These are phyloP conservation scores for Psidium guajava DNA, from an alignment of 345 rosid genomes.

Conservation along the genomic window DNA sequence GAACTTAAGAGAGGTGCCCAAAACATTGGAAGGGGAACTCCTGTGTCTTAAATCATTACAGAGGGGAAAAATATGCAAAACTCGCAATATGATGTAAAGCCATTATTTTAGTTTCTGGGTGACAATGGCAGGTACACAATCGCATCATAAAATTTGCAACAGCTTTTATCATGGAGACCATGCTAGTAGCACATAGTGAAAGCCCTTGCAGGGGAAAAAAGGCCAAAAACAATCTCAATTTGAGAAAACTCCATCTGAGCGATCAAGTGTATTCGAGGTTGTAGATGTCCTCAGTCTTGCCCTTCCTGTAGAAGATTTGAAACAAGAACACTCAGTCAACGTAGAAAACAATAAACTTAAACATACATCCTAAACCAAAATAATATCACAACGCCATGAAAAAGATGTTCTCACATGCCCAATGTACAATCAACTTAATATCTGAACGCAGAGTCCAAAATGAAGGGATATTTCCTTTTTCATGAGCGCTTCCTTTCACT, in stretches of 20 bases:
- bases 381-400: not conserved
- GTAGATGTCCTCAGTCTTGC: slow-evolving; percentile 14
- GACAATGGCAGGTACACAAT: not conserved
- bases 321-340: not conserved
- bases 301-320: slow-evolving; percentile 13
- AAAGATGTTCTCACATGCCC: not conserved
- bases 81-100: not conserved
- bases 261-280: not conserved
- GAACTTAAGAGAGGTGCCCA: not conserved
- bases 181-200: slow-evolving; percentile 3
- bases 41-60: not conserved
- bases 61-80: not conserved
- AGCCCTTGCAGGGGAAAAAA: slow-evolving; percentile 1
- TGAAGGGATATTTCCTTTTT: not conserved
- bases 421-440: not conserved
- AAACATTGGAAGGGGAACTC: not conserved
- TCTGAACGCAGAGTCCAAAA: not conserved
- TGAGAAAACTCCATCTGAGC: slow-evolving; percentile 2
- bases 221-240: slow-evolving; percentile 14
- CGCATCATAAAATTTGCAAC: not conserved
- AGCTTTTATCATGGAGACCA: slow-evolving; percentile 1
- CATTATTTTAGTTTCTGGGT: not conserved
- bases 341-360: not conserved
- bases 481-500: not conserved
- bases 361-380: not conserved